phyloP scores from a whole-genome alignment of 1,139 yeast species.

The Protomyces inundatus region DNA sequence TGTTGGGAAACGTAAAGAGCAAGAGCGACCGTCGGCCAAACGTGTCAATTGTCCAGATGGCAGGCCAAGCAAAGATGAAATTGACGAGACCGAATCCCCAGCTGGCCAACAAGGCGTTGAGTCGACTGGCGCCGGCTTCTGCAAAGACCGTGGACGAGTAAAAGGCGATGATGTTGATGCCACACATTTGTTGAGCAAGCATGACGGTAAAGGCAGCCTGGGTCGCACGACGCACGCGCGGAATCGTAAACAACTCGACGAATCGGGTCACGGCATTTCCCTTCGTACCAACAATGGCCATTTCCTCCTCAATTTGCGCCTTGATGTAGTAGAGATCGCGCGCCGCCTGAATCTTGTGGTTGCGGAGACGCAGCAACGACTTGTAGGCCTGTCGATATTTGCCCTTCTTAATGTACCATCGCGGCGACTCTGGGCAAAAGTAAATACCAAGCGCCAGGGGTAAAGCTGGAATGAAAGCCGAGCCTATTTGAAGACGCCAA shows the following conservation, averaged over 20 bases:
- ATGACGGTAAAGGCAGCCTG: conserved; percentile 75
- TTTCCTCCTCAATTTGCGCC: conserved; percentile 61
- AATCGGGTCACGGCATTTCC: conserved; percentile 32
- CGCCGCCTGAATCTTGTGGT: conserved; percentile 58
- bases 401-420: conserved; percentile 70
- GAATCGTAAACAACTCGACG: conserved; percentile 54
- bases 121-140: conserved; percentile 58
- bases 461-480: conserved; percentile 69
- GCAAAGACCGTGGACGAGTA: conserved; percentile 66
- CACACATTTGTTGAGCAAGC: conserved; percentile 91
- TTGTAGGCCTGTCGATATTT: conserved; percentile 55
- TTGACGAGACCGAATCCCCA: conserved; percentile 84
- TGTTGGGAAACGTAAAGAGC: conserved; percentile 67
- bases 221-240: conserved; percentile 80
- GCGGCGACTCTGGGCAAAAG: conserved; percentile 70
- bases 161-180: conserved; percentile 82
- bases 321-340: conserved; percentile 71
- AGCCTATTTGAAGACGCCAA: conserved; percentile 79
- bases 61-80: conserved; percentile 77
- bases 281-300: conserved; percentile 45
- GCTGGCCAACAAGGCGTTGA: conserved; percentile 66
- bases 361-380: conserved; percentile 50
- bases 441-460: conserved; percentile 63
- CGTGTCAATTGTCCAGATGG: conserved; percentile 72
- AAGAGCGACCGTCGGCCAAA: conserved; percentile 71